Base-by-base conservation (phyloP, 139 green algal genomes). In the Picochlorum sp. region DNA sequence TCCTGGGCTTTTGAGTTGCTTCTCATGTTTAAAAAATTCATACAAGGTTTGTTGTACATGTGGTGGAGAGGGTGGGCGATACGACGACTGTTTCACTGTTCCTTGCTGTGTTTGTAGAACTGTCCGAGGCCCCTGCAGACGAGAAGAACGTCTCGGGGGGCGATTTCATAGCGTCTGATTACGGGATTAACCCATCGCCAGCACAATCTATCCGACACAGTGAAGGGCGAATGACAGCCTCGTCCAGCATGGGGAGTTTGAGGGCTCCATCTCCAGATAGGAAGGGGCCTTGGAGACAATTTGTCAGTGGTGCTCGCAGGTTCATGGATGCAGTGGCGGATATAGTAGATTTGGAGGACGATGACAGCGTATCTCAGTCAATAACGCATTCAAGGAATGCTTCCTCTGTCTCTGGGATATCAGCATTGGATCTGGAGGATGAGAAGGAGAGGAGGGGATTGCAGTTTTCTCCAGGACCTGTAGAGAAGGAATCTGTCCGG, bases 301-400 rank as follows among this genome's bases (percentile, higher is more conserved):
- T 65, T 23, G 20, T 65, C 13, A 50, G 13, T 28, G 58, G 58
- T 59, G 58, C 58, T 52, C 58, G 23, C 10, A 49, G 20, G 23
- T 15, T 65, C 11, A 57, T 65, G 15, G 58, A 65, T 1, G 20
- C 41, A 32, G 57, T 65, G 47, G n/a, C 16, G 16, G 47, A 54
- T 54, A 26, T 54, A 58, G 23, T 65, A 15, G 58, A 65, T 65
- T 4, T 65, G 3, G 58, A 50, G n/a, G 41, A 51, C 28, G 44
- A 52, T 26, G 20, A 32, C 1, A 20, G 18, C 1, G 14, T 18
- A n/a, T 65, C 58, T 32, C 20, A 28, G 57, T 18, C 13, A 32
- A 13, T n/a, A 9, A 14, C 15, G 7, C 47, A 54, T 54, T 54
- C 47, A 20, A 20, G 47, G 11, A 20, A 54, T 21, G 47, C 47